phyloP scores from a whole-genome alignment of 148 eudicot species.

The Silene conica region DNA sequence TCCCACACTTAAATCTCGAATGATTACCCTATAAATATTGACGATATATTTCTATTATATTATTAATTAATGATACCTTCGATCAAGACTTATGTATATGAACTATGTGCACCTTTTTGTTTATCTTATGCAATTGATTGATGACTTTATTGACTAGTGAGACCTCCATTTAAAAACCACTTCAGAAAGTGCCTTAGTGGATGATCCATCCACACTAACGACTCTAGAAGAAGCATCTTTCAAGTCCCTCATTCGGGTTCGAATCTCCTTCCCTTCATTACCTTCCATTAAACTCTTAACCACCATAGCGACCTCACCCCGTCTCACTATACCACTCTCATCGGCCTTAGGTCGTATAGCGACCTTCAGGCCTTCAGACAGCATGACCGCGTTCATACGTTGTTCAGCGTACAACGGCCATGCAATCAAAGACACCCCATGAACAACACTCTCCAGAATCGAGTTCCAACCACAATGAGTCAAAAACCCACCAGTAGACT shows the following conservation, averaged over 20 bases:
- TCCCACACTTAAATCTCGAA: too few relatives aligned
- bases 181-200: constrained; percentile 34
- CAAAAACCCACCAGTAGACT: constrained; percentile 43
- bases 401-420: constrained; percentile 69
- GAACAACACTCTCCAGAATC: constrained; percentile 44
- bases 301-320: constrained; percentile 38
- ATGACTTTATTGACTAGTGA: constrained; percentile 12
- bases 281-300: constrained; percentile 55
- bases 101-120: not conserved
- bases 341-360: constrained; percentile 34
- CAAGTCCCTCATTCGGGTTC: constrained; percentile 33
- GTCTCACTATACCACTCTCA: constrained; percentile 26
- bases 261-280: constrained; percentile 40
- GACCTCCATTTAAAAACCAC: constrained; percentile 41
- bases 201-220: constrained; percentile 40
- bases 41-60: too few relatives aligned
- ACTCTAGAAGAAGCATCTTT: constrained; percentile 40
- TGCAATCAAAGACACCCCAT: constrained; percentile 46
- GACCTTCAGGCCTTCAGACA: constrained; percentile 39
- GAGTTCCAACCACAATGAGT: constrained; percentile 68
- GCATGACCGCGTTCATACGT: constrained; percentile 41
- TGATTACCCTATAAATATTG: too few relatives aligned
- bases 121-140: constrained; percentile 7
- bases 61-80: too few relatives aligned
- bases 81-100: too few relatives aligned